A percentile compares a stretch with the other conserved stretches of the same genome.
Evolutionary conservation across 2,329 filamentous ascomycete genomes (phyloP).

Genomic region (Aschersonia sp.): DNA sequence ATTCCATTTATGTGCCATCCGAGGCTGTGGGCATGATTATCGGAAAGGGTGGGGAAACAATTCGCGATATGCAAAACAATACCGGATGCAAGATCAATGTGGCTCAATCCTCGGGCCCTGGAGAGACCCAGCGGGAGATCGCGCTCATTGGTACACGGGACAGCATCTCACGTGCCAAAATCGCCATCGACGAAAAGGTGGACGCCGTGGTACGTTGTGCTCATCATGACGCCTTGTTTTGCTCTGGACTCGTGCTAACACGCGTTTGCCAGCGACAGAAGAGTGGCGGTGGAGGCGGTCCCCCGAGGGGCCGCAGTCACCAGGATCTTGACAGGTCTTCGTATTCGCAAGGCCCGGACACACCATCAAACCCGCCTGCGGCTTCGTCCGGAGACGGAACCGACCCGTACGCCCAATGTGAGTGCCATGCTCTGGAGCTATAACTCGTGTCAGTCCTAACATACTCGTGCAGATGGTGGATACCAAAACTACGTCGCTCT

Average conservation of each 20-base stretch:
- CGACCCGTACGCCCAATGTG: conserved; percentile 65
- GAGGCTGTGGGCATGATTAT: conserved; percentile 96
- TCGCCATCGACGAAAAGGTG: conserved; percentile 81
- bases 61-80: conserved; percentile 79
- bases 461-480: conserved; percentile 46
- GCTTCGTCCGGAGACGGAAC: conserved; percentile 33
- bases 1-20: conserved; percentile 73
- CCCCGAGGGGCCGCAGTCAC: conserved; percentile 25
- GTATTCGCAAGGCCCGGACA: conserved; percentile 32
- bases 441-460: conserved; percentile 7
- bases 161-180: conserved; percentile 68
- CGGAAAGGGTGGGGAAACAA: conserved; percentile 85
- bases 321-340: conserved; percentile 41
- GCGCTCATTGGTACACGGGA: conserved; percentile 66
- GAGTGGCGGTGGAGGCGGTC: conserved; percentile 28
- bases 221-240: neutral
- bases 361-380: conserved; percentile 26
- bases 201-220: conserved; percentile 60
- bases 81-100: conserved; percentile 95
- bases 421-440: conserved; percentile 13
- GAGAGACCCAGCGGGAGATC: conserved; percentile 73
- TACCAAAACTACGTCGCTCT: conserved; percentile 68
- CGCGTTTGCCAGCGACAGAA: conserved; percentile 31
- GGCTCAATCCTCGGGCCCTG: conserved; percentile 61
- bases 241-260: neutral